These are phyloP conservation scores for Dispira parvispora DNA, from an alignment of 192 early-diverging fungal species.

Conservation along the genomic window DNA sequence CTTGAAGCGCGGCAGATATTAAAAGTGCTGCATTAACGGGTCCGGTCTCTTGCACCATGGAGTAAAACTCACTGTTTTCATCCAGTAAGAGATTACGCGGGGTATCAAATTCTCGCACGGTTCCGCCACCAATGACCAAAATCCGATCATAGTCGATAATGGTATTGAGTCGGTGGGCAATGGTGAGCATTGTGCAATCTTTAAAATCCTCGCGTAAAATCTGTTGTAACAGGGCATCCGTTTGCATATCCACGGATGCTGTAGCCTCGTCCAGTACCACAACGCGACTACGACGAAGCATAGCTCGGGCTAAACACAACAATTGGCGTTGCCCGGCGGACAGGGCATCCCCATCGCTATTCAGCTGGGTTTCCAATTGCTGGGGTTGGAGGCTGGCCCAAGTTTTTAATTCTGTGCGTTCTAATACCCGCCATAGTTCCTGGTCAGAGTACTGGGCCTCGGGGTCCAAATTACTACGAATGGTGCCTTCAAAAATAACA, in stretches of 20 bases:
- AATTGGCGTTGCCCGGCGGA: conserved; percentile 74
- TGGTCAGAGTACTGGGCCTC: conserved; percentile 46
- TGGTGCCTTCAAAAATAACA: conserved; percentile 43
- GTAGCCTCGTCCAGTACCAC: conserved; percentile 64
- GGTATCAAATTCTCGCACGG: conserved; percentile 46
- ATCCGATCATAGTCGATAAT: conserved; percentile 60
- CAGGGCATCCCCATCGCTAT: conserved; percentile 55
- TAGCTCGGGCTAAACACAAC: conserved; percentile 63
- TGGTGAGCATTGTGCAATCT: conserved; percentile 44
- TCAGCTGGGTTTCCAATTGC: conserved; percentile 19
- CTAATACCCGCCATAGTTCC: conserved; percentile 47
- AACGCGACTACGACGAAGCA: conserved; percentile 51
- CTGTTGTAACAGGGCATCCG: conserved; percentile 59
- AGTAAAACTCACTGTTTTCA: conserved; percentile 26
- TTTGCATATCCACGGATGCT: conserved; percentile 63
- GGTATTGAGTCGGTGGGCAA: conserved; percentile 62
- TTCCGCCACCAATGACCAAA: conserved; percentile 60
- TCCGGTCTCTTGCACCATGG: conserved; percentile 9
- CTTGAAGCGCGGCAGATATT: background rate
- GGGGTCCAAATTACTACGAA: conserved; percentile 71
- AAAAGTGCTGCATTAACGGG: conserved; percentile 12
- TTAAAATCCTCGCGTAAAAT: conserved; percentile 47
- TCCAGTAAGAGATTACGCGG: conserved; percentile 39
- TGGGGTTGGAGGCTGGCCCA: conserved; percentile 1
- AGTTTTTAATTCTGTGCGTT: conserved; percentile 30